These are phyloP conservation scores for Leishmania turanica DNA, from an alignment of 208 protist genomes.

Conservation along the genomic window DNA sequence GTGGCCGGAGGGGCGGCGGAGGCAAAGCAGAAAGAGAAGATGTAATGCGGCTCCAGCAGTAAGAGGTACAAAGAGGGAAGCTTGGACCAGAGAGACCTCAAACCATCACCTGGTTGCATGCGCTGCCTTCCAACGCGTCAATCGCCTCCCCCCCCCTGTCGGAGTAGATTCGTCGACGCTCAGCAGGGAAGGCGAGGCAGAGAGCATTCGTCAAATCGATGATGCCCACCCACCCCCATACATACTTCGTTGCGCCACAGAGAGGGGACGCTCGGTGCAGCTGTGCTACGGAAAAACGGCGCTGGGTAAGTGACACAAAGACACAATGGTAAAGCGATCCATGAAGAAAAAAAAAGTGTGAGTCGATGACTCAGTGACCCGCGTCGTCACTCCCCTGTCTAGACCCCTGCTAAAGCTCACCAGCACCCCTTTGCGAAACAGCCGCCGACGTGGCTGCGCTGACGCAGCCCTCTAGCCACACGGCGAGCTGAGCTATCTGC, in stretches of 20 bases:
- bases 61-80: background rate
- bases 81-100: background rate
- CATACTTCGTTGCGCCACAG: background rate
- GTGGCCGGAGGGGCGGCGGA: background rate
- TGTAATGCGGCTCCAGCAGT: background rate
- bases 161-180: background rate
- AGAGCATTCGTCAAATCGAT: background rate
- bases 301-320: background rate
- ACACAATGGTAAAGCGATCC: background rate
- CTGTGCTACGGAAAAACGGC: background rate
- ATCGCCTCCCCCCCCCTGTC: background rate
- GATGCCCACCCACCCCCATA: no score
- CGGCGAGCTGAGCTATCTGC: constrained; percentile 38
- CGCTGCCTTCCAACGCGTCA: background rate
- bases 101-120: background rate
- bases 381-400: background rate
- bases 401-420: background rate
- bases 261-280: background rate
- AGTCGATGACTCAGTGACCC: background rate
- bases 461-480: constrained; percentile 18
- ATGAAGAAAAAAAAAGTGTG: background rate
- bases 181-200: background rate
- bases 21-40: background rate
- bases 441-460: constrained; percentile 6
- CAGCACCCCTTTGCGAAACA: background rate